These are phyloP conservation scores for Russula sp. DNA, from an alignment of 768 basidiomycete species.

Conservation along the genomic window DNA sequence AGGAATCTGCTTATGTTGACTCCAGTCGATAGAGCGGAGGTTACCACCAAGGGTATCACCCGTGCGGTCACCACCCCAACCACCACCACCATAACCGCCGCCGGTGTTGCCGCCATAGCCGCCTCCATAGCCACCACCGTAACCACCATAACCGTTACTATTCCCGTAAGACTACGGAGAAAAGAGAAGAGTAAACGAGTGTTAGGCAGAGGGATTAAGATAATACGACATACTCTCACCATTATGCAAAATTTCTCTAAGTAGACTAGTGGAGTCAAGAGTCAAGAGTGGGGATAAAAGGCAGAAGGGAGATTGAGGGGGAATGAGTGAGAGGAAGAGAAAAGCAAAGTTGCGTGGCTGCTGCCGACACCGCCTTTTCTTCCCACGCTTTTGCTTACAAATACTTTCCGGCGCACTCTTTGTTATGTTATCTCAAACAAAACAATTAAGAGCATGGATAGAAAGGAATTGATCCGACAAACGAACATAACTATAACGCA, in stretches of 20 bases:
- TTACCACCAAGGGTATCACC: constrained; percentile 81
- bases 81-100: constrained; percentile 42
- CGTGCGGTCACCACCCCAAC: constrained; percentile 56
- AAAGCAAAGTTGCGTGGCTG: constrained; percentile 3
- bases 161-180: constrained; percentile 31
- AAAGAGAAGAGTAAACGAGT: not conserved
- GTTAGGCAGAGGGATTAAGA: not conserved
- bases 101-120: constrained; percentile 35
- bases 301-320: constrained; percentile 19
- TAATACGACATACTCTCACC: constrained; percentile 26
- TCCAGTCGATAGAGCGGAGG: constrained; percentile 84
- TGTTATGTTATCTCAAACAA: too few relatives aligned
- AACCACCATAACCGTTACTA: constrained; percentile 32
- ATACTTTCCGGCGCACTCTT: not conserved
- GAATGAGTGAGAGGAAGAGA: constrained; percentile 20
- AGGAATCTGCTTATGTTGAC: constrained; percentile 57
- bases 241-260: constrained; percentile 18
- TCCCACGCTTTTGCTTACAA: constrained; percentile 18
- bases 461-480: not conserved
- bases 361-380: constrained; percentile 1
- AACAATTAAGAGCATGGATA: too few relatives aligned
- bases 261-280: not conserved
- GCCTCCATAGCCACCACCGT: constrained; percentile 30
- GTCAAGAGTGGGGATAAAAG: constrained; percentile 2
- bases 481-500: constrained; percentile 11